Base-by-base conservation (phyloP, 2,329 filamentous ascomycete genomes). In the Phialemoniopsis sp. region DNA sequence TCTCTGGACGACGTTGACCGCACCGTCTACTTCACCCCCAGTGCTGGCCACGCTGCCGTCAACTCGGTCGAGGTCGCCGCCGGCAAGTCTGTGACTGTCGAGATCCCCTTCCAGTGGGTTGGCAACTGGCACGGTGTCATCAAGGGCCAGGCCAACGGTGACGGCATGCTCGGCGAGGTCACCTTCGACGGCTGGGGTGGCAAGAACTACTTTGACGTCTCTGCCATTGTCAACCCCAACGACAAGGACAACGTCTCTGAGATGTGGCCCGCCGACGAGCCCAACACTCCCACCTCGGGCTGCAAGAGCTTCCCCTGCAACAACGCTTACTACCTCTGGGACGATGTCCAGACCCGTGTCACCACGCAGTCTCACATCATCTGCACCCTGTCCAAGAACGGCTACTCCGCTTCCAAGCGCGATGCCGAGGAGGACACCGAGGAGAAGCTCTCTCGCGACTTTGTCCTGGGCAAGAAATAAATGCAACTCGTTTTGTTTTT, bases 1-100 rank as follows among this genome's bases (percentile, higher is more conserved):
- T 80, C 75, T 49, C 72, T 79, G 37, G 80, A 83, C 56, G 50
- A 58, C 42, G 62, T 59, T 28, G 55, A 59, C 42, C 71, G 75
- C 56, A 70, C 65, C 35, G 51, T 80, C 57, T 49, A 68, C 61
- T 76, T 78, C 60, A 76, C 71, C 21, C 50, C 64, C 49, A 70
- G 58, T 53, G 51, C 55, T 1, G 67, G 66, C 37, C 51, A 52
- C 16, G 31, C 48, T n/a, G 28, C 53, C 3, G 51, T 75, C 33
- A 47, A 55, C 14, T 42, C 63, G 13, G 55, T 76, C 46, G 53
- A 55, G 13, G 62, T 79, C 32, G 46, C 48, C 40, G 67, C 54
- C 39, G 47, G 59, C 32, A 43, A 57, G 45, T 56, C 68, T 32
- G 58, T 58, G 40, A 65, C 56, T 28, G 66, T 75, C 38, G 43